Conservation (phyloP, 306 rosid genomes). For the Bauhinia variegata region DNA sequence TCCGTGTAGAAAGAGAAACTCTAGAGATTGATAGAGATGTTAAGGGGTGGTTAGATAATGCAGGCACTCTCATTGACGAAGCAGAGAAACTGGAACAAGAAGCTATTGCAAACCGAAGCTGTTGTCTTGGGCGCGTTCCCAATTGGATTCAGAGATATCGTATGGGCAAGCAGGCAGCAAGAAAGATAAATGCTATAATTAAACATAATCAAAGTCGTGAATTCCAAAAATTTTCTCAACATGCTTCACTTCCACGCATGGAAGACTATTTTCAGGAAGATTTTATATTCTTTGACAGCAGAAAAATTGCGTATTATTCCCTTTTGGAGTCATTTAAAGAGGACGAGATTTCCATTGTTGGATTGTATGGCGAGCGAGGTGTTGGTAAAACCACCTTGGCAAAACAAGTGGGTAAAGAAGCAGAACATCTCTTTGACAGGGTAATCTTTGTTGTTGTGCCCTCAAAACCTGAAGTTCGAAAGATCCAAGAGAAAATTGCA, state of each 20-base stretch:
- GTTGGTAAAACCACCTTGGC: conserved; percentile 36
- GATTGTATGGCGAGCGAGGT: conserved; percentile 36
- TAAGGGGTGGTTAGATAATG: background rate
- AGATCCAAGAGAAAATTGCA: background rate
- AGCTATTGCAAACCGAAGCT: background rate
- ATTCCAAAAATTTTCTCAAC: too few relatives aligned
- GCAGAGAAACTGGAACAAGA: background rate
- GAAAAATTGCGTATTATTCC: background rate
- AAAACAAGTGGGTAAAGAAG: background rate
- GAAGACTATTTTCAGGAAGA: background rate
- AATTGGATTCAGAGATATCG: background rate
- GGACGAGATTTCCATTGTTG: background rate
- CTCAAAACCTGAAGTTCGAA: background rate
- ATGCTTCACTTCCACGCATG: background rate
- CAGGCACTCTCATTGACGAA: background rate
- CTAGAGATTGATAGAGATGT: background rate
- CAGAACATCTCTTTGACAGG: background rate
- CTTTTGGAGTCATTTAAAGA: conserved; percentile 3
- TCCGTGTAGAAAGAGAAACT: background rate
- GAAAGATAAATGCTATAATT: background rate
- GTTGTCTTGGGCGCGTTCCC: conserved; percentile 21
- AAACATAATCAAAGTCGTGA: background rate
- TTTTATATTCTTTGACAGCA: conserved; percentile 6
- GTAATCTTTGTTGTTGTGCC: background rate
- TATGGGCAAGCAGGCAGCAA: conserved; percentile 1